These are phyloP conservation scores for Asterochloris erici DNA, from an alignment of 139 green algal genomes.

Conservation along the genomic window DNA sequence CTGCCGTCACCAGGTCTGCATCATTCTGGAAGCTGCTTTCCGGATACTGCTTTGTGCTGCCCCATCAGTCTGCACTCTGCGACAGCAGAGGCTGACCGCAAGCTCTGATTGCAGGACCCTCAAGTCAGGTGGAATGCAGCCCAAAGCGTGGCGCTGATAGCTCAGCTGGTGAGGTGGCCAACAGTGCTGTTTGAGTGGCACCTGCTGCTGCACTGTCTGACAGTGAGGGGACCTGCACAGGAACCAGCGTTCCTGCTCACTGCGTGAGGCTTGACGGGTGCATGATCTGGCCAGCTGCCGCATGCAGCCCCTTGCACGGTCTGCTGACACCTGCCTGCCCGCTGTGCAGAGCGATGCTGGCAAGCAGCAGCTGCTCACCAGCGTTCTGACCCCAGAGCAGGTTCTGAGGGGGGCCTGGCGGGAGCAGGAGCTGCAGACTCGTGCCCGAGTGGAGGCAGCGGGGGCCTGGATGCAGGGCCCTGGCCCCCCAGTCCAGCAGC, in stretches of 20 bases:
- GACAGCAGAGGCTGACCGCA: not conserved
- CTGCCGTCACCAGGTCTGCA: constrained; percentile 47
- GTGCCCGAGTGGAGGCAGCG: constrained; percentile 35
- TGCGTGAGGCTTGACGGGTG: too few species aligned
- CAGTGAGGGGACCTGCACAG: not conserved
- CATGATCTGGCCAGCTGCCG: too few species aligned
- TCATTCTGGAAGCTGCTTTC: not conserved
- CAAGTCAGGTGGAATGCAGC: constrained; percentile 52
- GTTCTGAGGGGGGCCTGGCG: constrained; percentile 13
- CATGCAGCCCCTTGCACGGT: too few species aligned
- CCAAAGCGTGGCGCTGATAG: constrained; percentile 35
- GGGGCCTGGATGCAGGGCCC: constrained; percentile 30
- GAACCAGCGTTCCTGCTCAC: too few species aligned
- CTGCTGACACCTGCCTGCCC: not conserved
- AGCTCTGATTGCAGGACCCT: constrained; percentile 4
- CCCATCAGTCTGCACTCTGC: not conserved
- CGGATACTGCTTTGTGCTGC: not conserved
- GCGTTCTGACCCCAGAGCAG: constrained; percentile 34
- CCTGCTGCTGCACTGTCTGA: not conserved
- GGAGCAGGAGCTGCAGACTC: constrained; percentile 36
- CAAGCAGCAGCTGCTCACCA: constrained; percentile 15
- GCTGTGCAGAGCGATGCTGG: constrained; percentile 26
- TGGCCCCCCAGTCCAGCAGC: not conserved
- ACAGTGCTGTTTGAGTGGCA: not conserved
- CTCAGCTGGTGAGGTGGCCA: constrained; percentile 28